Evolutionary conservation across 192 early-diverging fungal genomes (phyloP).

Genomic region (Allomyces arbusculus): DNA sequence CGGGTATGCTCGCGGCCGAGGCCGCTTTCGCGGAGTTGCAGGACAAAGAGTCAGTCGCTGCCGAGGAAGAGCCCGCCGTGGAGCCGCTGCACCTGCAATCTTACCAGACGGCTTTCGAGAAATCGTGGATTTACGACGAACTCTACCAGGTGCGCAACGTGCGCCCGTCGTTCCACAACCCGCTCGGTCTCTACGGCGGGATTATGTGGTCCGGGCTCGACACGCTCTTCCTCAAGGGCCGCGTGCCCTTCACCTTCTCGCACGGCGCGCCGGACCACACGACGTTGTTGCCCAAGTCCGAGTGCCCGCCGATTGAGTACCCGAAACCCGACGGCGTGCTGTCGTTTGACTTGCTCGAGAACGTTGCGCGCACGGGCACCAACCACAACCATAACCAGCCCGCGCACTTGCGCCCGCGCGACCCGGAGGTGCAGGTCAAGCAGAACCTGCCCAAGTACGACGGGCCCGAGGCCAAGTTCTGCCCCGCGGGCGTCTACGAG

Average conservation of each 20-base stretch:
- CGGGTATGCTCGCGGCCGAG: slow-evolving; percentile 89
- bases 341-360: slow-evolving; percentile 87
- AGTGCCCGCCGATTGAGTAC: slow-evolving; percentile 72
- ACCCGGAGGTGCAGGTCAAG: slow-evolving; percentile 55
- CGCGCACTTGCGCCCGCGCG: slow-evolving; percentile 64
- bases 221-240: slow-evolving; percentile 69
- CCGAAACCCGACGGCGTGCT: slow-evolving; percentile 92
- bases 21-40: slow-evolving; percentile 47
- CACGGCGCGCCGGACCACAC: slow-evolving; percentile 65
- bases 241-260: slow-evolving; percentile 83
- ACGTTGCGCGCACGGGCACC: slow-evolving; percentile 77
- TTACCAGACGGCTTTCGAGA: slow-evolving; percentile 63
- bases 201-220: slow-evolving; percentile 76
- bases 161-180: slow-evolving; percentile 76
- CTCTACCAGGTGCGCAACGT: slow-evolving; percentile 79
- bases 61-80: slow-evolving; percentile 17
- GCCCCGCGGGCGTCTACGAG: slow-evolving; percentile 95
- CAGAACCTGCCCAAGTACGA: slow-evolving; percentile 67
- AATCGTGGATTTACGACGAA: slow-evolving; percentile 82
- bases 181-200: slow-evolving; percentile 70
- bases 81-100: slow-evolving; percentile 45
- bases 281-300: slow-evolving; percentile 37
- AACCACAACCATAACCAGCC: slow-evolving; percentile 90
- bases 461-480: slow-evolving; percentile 89
- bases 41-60: slow-evolving; percentile 8